A percentile compares a stretch with the other conserved stretches of the same genome.
Evolutionary conservation across 345 rosid species (phyloP).

Genomic region (Boechera stricta): DNA sequence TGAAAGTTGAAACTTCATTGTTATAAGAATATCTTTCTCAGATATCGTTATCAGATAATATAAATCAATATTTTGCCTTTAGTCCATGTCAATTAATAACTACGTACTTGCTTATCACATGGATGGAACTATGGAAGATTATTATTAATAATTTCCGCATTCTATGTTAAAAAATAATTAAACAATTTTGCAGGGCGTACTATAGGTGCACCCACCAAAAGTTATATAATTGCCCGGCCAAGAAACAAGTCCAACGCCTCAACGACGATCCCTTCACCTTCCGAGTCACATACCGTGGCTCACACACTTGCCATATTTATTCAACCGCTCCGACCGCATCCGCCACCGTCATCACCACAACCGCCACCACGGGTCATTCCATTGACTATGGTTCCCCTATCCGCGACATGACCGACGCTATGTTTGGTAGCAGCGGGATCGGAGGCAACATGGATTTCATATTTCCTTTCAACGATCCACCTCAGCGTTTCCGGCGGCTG

Average conservation of each 20-base stretch:
- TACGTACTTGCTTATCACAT: background rate
- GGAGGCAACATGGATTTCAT: conserved; percentile 35
- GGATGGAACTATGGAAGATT: no score
- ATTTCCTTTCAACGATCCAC: conserved; percentile 25
- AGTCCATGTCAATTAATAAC: background rate
- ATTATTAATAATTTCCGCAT: background rate
- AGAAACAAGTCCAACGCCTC: conserved; percentile 86
- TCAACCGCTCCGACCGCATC: conserved; percentile 40
- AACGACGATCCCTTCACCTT: conserved; percentile 67
- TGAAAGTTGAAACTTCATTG: conserved; percentile 3
- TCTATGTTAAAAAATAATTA: background rate
- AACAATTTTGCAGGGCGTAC: conserved; percentile 59
- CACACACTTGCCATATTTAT: conserved; percentile 80
- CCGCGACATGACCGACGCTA: conserved; percentile 26
- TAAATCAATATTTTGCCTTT: background rate
- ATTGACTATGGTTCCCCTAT: conserved; percentile 26
- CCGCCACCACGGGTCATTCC: conserved; percentile 15
- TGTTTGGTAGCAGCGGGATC: conserved; percentile 27
- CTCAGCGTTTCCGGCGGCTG: conserved; percentile 13
- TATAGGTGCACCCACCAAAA: conserved; percentile 88
- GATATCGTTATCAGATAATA: conserved; percentile 18
- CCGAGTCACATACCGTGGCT: conserved; percentile 64
- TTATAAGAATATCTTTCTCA: conserved; percentile 23
- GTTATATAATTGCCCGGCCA: conserved; percentile 79
- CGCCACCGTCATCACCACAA: background rate